Percentiles rank a stretch among this genome's conserved stretches.
Conservation (phyloP, 257 asterid species). For the Solanum piurae region DNA sequence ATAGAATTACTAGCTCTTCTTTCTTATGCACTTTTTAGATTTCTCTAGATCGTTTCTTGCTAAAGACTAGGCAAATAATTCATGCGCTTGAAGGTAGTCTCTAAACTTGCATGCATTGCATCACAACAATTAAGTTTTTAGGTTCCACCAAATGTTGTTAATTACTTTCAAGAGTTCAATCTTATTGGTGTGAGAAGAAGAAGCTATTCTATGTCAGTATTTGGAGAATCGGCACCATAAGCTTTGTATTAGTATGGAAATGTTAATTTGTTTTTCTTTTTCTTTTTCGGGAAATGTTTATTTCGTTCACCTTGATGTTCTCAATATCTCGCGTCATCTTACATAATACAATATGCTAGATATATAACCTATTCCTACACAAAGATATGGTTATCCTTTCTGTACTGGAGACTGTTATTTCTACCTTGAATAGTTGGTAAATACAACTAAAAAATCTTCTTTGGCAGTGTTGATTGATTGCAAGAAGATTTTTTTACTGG, state of each 20-base stretch:
- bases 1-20: background rate
- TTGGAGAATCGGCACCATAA: background rate
- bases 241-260: background rate
- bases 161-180: background rate
- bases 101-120: background rate
- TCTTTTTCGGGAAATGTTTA: background rate
- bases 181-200: background rate
- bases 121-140: background rate
- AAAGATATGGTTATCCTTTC: background rate
- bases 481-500: background rate
- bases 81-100: background rate
- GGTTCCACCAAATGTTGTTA: background rate
- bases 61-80: background rate
- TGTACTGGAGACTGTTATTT: background rate
- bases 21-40: background rate
- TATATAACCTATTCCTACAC: background rate
- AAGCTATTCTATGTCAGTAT: background rate
- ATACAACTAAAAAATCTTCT: background rate
- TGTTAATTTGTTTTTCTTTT: background rate
- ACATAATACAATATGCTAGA: background rate
- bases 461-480: background rate
- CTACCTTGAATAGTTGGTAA: background rate
- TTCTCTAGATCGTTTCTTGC: background rate
- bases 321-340: background rate
- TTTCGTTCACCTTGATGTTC: background rate